phyloP scores from a whole-genome alignment of 768 basidiomycete species.

The Russula vinacea region DNA sequence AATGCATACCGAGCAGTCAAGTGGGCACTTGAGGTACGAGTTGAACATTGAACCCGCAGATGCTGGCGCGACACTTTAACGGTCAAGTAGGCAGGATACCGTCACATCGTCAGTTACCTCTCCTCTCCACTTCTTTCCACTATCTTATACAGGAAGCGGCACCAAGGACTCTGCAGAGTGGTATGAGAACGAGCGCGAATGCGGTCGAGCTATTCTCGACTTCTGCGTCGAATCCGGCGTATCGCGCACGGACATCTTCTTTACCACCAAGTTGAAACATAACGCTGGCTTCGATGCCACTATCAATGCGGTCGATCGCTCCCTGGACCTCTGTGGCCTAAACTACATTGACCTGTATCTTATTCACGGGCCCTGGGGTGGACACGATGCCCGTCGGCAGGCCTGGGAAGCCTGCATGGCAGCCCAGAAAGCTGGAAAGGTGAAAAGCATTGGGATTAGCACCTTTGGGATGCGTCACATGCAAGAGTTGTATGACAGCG shows the following conservation, averaged over 20 bases:
- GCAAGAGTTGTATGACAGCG: slow-evolving; percentile 48
- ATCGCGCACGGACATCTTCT: slow-evolving; percentile 59
- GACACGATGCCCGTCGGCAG: slow-evolving; percentile 51
- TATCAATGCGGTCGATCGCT: slow-evolving; percentile 47
- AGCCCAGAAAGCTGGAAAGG: slow-evolving; percentile 55
- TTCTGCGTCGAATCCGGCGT: slow-evolving; percentile 38
- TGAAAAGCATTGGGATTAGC: slow-evolving; percentile 65
- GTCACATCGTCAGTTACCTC: slow-evolving; percentile 39
- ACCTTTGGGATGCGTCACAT: slow-evolving; percentile 59
- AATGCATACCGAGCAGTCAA: slow-evolving; percentile 55
- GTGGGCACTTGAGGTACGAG: slow-evolving; percentile 57
- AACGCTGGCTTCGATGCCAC: slow-evolving; percentile 54
- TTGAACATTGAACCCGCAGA: slow-evolving; percentile 22
- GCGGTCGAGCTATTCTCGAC: slow-evolving; percentile 53
- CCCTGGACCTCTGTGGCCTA: slow-evolving; percentile 52
- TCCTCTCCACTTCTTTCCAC: background rate
- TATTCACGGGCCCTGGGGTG: slow-evolving; percentile 66
- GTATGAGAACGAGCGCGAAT: slow-evolving; percentile 66
- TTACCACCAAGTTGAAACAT: slow-evolving; percentile 64
- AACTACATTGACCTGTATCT: slow-evolving; percentile 70
- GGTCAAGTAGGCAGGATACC: slow-evolving; percentile 52
- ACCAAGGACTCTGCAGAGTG: slow-evolving; percentile 48
- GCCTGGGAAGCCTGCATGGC: slow-evolving; percentile 67
- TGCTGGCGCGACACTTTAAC: slow-evolving; percentile 1
- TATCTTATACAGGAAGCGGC: slow-evolving; percentile 7